phyloP scores from a whole-genome alignment of 2,329 filamentous ascomycete species.

The Cladosporium sp. region DNA sequence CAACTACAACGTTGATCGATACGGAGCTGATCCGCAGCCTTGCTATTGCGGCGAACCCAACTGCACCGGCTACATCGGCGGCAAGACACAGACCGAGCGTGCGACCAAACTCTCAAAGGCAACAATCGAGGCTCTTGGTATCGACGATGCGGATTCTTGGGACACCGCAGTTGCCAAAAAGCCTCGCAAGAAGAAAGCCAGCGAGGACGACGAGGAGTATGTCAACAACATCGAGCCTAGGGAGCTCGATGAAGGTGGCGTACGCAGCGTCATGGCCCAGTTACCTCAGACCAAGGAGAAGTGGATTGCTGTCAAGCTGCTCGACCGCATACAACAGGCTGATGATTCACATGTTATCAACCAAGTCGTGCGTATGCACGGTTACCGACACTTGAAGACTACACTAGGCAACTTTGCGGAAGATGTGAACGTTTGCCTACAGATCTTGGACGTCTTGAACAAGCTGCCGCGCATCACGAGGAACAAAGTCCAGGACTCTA shows the following conservation, averaged over 20 bases:
- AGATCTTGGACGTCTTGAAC: slow-evolving; percentile 86
- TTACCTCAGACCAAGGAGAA: slow-evolving; percentile 99
- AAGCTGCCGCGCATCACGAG: slow-evolving; percentile 86
- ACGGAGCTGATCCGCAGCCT: slow-evolving; percentile 92
- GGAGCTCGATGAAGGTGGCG: slow-evolving; percentile 76
- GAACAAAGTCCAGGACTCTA: slow-evolving; percentile 96
- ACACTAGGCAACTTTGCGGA: slow-evolving; percentile 81
- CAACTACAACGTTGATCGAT: slow-evolving; percentile 99
- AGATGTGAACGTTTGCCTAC: slow-evolving; percentile 86
- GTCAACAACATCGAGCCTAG: slow-evolving; percentile 84
- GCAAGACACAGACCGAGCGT: slow-evolving; percentile 95
- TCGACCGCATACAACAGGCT: slow-evolving; percentile 83
- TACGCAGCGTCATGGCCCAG: slow-evolving; percentile 93
- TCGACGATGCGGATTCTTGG: slow-evolving; percentile 91
- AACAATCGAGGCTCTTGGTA: slow-evolving; percentile 91
- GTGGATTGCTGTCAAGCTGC: slow-evolving; percentile 96
- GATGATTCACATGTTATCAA: slow-evolving; percentile 85
- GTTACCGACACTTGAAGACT: slow-evolving; percentile 90
- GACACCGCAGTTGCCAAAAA: slow-evolving; percentile 87
- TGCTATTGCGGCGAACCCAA: slow-evolving; percentile 96
- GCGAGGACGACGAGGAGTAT: slow-evolving; percentile 93
- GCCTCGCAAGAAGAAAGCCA: slow-evolving; percentile 86
- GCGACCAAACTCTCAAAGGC: slow-evolving; percentile 87
- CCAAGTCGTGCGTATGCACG: slow-evolving; percentile 92
- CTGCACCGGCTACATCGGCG: slow-evolving; percentile 94